These are phyloP conservation scores for Juncus effusus DNA, from an alignment of 176 grass and related monocot genomes.

Conservation along the genomic window DNA sequence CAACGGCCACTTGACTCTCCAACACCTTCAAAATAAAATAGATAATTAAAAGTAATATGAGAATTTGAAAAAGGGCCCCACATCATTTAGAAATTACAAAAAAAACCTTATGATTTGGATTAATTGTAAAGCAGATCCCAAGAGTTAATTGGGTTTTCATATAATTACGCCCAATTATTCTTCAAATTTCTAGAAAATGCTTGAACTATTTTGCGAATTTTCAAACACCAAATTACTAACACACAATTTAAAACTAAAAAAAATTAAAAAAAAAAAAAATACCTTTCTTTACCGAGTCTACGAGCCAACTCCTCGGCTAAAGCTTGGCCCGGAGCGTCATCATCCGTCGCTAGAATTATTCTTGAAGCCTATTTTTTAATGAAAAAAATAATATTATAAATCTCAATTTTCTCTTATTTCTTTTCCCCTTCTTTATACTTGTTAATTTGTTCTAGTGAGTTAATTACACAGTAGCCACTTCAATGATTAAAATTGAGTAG, in stretches of 20 bases:
- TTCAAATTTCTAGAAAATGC: too few species aligned
- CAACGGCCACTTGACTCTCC: conserved; percentile 91
- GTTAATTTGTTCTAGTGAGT: too few species aligned
- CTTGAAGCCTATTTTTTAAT: conserved; percentile 61
- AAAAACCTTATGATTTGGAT: too few species aligned
- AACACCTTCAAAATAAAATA: conserved; percentile 69
- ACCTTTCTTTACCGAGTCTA: conserved; percentile 99
- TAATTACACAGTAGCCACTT: neutral
- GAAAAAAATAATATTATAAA: conserved; percentile 3
- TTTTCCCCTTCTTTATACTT: too few species aligned
- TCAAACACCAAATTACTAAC: neutral
- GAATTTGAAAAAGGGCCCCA: conserved; percentile 3
- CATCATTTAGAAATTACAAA: too few species aligned
- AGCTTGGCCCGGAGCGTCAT: conserved; percentile 71
- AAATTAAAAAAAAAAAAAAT: conserved; percentile 14
- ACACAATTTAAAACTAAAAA: conserved; percentile 8
- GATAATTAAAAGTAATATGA: conserved; percentile 20
- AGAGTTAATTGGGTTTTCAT: too few species aligned
- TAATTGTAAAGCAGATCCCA: too few species aligned
- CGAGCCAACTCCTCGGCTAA: conserved; percentile 90
- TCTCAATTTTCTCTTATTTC: neutral
- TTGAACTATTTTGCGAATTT: too few species aligned
- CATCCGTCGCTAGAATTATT: conserved; percentile 95
- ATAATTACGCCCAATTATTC: too few species aligned
- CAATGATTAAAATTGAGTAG: neutral